Evolutionary conservation across 371 early-diverging fungal genomes (phyloP), one percentile per base, ranked within the genome.

Genomic region (Zychaea mexicana): DNA sequence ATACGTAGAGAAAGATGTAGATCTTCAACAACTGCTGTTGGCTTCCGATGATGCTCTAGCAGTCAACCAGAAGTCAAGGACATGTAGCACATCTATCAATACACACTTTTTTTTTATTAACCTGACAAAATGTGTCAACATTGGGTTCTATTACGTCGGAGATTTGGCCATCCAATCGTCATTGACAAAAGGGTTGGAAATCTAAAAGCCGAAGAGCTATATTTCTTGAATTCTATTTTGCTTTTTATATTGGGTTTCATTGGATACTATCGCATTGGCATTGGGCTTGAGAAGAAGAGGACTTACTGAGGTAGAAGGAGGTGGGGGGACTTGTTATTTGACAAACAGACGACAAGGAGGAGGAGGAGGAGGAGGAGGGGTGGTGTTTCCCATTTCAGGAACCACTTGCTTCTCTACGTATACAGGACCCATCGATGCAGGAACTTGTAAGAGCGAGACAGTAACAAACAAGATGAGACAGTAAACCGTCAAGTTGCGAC

Each of bases 401-500:
- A 46, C 46, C 9, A 15, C 15, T 10, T 15, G 46, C 9, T 7
- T 46, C n/a, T 7, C 7, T 7, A 46, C n/a, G 17, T 17, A 17
- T 13, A 46, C n/a, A 13, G 17, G 10, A 36, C 8, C 15, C 8
- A 36, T 10, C 36, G 38, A 46, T 46, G 46, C 46, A 46, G 46
- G 15, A 46, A 46, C n/a, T 46, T 46, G 46, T 21, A 46, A 7
- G 9, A 46, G n/a, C 9, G 9, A 46, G 9, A 17, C 1, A 46
- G 19, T 0, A 1, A 46, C 1, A 7, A 46, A 21, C 2, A 13
- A 46, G 46, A 46, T 46, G 46, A 46, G 46, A 46, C 46, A 46
- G n/a, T 46, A n/a, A 46, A 46, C 46, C 46, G 46, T 46, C 46
- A 46, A n/a, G 46, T 46, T n/a, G n/a, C 46, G 46, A 46, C n/a